Conservation (phyloP, 805 yeast species). For the Saturnispora hagleri region DNA sequence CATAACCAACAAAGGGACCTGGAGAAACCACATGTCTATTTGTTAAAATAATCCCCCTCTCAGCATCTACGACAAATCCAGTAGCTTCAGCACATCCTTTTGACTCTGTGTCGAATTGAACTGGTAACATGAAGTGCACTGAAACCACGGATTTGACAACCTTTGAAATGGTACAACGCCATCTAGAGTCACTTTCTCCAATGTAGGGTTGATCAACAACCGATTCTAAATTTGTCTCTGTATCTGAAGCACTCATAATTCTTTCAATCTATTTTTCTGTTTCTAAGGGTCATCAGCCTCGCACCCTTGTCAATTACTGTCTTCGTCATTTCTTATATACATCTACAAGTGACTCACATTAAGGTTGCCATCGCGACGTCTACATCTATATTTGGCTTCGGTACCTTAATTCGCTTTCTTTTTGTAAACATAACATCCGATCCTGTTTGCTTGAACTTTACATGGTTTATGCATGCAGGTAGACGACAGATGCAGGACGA, state of each 20-base stretch:
- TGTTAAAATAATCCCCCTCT: slow-evolving; percentile 74
- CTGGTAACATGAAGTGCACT: slow-evolving; percentile 76
- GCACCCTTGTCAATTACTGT: too few relatives aligned
- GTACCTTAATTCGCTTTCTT: too few relatives aligned
- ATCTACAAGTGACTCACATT: too few relatives aligned
- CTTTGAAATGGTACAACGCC: slow-evolving; percentile 75
- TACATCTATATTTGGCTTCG: too few relatives aligned
- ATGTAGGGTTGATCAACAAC: slow-evolving; percentile 5
- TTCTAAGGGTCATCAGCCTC: too few relatives aligned
- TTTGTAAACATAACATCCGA: too few relatives aligned
- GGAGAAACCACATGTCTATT: slow-evolving; percentile 95
- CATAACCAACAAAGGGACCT: slow-evolving; percentile 91
- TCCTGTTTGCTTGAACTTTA: too few relatives aligned
- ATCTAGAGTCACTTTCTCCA: slow-evolving; percentile 28
- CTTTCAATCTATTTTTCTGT: too few relatives aligned
- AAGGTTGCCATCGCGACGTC: too few relatives aligned
- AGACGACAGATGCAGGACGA: too few relatives aligned
- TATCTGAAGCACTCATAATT: neutral
- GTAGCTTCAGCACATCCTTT: slow-evolving; percentile 83
- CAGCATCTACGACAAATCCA: slow-evolving; percentile 85
- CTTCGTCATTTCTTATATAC: too few relatives aligned
- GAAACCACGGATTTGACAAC: slow-evolving; percentile 86
- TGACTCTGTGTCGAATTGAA: slow-evolving; percentile 76
- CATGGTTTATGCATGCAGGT: too few relatives aligned
- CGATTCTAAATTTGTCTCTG: neutral